Evolutionary conservation across 2,329 filamentous ascomycete species (phyloP), one percentile per base, ranked within the genome.

Genomic region (Xylaria sp.): DNA sequence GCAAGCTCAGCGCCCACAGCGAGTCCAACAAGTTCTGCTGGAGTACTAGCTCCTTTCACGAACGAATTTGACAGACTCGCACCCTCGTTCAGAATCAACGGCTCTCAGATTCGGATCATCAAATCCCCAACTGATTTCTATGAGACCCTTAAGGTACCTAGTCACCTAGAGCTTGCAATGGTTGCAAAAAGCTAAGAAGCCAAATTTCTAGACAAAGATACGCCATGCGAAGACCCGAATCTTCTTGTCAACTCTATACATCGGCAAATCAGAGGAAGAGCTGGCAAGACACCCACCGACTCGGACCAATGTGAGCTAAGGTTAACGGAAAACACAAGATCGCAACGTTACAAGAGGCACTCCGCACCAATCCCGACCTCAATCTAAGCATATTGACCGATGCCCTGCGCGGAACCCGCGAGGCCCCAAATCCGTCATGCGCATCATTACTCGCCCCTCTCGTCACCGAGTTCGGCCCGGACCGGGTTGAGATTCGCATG

Each of bases 231-330:
- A 93, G 79, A 85, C 83, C 61, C 88, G 93, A 68, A 91, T 99
- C 72, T 99, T 97, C 78, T 83, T 99, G 58, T 97, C 94, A n/a
- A 99, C 96, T 0, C 83, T 99, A 61, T 99, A 99, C 79, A 96
- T 99, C 78, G 96, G 96, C 71, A 97, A 95, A 79, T 92, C 92
- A 1, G 96, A 99, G 81, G 86, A 91, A 80, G 96, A 98, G 74
- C 85, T 99, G 76, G 89, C 90, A 82, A 67, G 67, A 45, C n/a
- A 45, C 51, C 68, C 64, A 36, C 45, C 64, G 55, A 57, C 36
- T 36, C 17, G 34, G 56, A 61, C 9, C 8, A 30, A 39, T 21
- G 6, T 61, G 65, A 66, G 21, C 64, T 59, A 19, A 67, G 42
- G 62, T 63, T 73, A 67, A 73, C 68, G 3, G 62, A 63, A 39